A percentile compares a stretch with the other conserved stretches of the same genome.
phyloP scores from a whole-genome alignment of 805 yeast species.

The Starmerella vitae region DNA sequence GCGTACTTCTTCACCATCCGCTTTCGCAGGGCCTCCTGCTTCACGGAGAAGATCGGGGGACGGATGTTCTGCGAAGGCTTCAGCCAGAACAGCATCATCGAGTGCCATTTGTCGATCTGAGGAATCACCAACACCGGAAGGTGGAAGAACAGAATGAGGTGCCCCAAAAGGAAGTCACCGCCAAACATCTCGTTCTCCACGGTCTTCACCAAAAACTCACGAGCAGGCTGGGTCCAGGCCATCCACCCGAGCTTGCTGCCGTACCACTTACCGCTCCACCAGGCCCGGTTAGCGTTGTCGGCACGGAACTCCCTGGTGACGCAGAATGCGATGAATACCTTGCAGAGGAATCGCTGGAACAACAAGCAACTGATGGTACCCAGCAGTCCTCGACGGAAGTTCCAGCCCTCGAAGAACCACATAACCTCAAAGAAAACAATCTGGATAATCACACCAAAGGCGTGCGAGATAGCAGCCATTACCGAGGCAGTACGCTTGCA shows the following conservation, averaged over 20 bases:
- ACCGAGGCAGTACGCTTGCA: constrained; percentile 95
- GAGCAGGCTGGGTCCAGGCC: constrained; percentile 89
- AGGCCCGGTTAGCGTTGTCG: constrained; percentile 90
- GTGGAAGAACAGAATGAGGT: constrained; percentile 72
- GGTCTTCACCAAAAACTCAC: constrained; percentile 89
- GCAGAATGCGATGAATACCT: constrained; percentile 60
- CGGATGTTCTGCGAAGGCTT: constrained; percentile 93
- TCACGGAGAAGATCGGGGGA: constrained; percentile 93
- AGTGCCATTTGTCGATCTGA: constrained; percentile 90
- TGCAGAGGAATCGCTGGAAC: constrained; percentile 77
- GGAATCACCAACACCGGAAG: constrained; percentile 80
- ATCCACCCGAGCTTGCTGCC: constrained; percentile 84
- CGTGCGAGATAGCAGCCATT: constrained; percentile 91
- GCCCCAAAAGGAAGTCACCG: constrained; percentile 92
- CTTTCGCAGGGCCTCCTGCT: constrained; percentile 91
- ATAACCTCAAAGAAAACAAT: constrained; percentile 79
- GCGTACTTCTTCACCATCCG: constrained; percentile 95
- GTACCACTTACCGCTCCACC: constrained; percentile 99
- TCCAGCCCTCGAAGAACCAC: constrained; percentile 96
- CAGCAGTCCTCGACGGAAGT: constrained; percentile 69
- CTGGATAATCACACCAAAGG: constrained; percentile 80
- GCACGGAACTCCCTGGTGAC: constrained; percentile 93
- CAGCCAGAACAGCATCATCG: constrained; percentile 97
- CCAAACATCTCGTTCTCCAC: constrained; percentile 92
- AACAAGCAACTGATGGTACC: constrained; percentile 77